Conservation (phyloP, 2,329 filamentous ascomycete species). For the Ambrosiella beaveri region DNA sequence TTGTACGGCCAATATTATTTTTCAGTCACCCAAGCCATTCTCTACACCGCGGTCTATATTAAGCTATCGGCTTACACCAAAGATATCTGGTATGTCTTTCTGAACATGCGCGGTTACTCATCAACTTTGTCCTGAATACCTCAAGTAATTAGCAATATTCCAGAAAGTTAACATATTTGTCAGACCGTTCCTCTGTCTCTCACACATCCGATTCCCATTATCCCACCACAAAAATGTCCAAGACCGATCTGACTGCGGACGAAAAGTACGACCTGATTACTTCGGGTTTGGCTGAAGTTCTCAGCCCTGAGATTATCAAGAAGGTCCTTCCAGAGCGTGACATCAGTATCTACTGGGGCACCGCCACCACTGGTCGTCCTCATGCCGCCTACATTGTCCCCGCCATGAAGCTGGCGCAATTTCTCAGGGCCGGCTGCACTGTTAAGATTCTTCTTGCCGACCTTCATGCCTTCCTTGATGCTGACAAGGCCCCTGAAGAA, state of each 20-base stretch:
- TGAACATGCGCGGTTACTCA: no score
- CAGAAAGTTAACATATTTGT: background rate
- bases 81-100: no score
- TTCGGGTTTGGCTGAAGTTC: constrained; percentile 63
- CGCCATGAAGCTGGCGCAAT: constrained; percentile 75
- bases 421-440: constrained; percentile 69
- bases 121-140: no score
- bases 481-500: constrained; percentile 74
- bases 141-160: no score
- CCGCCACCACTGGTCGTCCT: constrained; percentile 69
- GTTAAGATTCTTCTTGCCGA: constrained; percentile 63
- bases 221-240: constrained; percentile 15
- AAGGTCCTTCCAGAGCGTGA: constrained; percentile 52
- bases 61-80: no score
- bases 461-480: constrained; percentile 63
- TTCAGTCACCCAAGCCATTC: no score
- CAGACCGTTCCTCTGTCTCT: background rate
- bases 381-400: constrained; percentile 84
- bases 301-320: constrained; percentile 73
- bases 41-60: no score
- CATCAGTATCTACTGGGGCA: constrained; percentile 76
- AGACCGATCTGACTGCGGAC: constrained; percentile 24
- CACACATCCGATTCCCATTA: background rate
- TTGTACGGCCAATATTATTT: no score
- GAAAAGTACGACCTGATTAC: constrained; percentile 61